Evolutionary conservation across 345 rosid genomes (phyloP).

Genomic region (Sonneratia alba): DNA sequence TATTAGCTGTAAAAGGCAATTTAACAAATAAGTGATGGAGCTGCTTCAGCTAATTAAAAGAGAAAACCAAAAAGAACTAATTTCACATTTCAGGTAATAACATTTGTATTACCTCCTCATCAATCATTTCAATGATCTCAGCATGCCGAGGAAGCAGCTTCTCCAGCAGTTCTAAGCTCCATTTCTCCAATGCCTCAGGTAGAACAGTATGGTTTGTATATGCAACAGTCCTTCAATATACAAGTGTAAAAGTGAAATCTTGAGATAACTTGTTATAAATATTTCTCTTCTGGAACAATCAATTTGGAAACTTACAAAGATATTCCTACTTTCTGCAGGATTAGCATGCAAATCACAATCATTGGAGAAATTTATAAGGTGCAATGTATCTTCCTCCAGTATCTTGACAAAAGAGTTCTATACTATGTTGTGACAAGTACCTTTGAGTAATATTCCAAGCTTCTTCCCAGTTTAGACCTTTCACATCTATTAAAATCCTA

Average conservation of each 20-base stretch:
- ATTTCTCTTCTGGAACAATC: not conserved
- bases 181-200: slow-evolving; percentile 50
- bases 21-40: slow-evolving; percentile 1
- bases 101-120: slow-evolving; percentile 26
- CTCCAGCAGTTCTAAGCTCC: slow-evolving; percentile 41
- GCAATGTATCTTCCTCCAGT: not conserved
- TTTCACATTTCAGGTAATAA: not conserved
- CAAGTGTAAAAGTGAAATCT: not conserved
- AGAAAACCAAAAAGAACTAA: not conserved
- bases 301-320: not conserved
- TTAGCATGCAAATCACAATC: not conserved
- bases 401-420: not conserved
- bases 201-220: slow-evolving; percentile 47
- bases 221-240: slow-evolving; percentile 32
- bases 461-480: slow-evolving; percentile 39
- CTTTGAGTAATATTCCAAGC: slow-evolving; percentile 40
- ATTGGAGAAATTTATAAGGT: not conserved
- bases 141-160: slow-evolving; percentile 45
- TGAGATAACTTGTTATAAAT: not conserved
- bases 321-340: not conserved
- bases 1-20: slow-evolving; percentile 21
- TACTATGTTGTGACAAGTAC: slow-evolving; percentile 12
- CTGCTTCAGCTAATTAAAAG: not conserved
- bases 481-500: slow-evolving; percentile 36
- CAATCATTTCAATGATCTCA: slow-evolving; percentile 37